Base-by-base conservation (phyloP, 2,329 filamentous ascomycete genomes). In the Nemania sp. region DNA sequence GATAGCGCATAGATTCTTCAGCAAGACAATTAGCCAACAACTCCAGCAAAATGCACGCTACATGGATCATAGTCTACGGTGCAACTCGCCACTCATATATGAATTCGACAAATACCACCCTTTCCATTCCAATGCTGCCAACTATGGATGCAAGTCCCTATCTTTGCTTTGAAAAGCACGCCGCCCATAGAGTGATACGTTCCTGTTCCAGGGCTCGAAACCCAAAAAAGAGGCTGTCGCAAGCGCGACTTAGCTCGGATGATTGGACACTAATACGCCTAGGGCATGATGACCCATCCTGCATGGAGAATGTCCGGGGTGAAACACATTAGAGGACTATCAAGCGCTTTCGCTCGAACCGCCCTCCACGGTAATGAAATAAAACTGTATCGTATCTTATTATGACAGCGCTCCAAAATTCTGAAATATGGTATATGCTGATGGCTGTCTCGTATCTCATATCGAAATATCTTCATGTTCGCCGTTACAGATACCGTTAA, bases 41-140 rank as follows among this genome's bases (percentile, higher is more conserved):
- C 57, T 37, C 57, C 57, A 36, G 33, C 50, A 22, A 20, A 28
- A 60, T 60, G 57, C 54, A 57, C 47, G 40, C 44, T 55, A 26
- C 54, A 43, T 22, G 40, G 23, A 57, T 57, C 41, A 57, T 50
- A 20, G 40, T 60, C 57, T 60, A 60, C 44, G 36, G 51, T 43
- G 40, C 54, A 57, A 60, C 57, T 49, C 49, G 39, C 54, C 57
- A 57, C 46, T 37, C 44, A 33, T 57, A 54, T 50, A 59, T 44
- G 37, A 59, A 57, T 55, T 60, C 52, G 40, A 60, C 51, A 52
- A 42, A 24, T 52, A 40, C 57, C 55, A 36, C 55, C 48, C 54
- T 17, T 45, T 33, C 48, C 45, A 26, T 45, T 53, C 55, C 55
- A 52, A 60, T 60, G 57, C 57, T 52, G 42, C 52, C 57, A 39